These are phyloP conservation scores for Telopea speciosissima DNA, from an alignment of 177 flowering plant species.

Conservation along the genomic window DNA sequence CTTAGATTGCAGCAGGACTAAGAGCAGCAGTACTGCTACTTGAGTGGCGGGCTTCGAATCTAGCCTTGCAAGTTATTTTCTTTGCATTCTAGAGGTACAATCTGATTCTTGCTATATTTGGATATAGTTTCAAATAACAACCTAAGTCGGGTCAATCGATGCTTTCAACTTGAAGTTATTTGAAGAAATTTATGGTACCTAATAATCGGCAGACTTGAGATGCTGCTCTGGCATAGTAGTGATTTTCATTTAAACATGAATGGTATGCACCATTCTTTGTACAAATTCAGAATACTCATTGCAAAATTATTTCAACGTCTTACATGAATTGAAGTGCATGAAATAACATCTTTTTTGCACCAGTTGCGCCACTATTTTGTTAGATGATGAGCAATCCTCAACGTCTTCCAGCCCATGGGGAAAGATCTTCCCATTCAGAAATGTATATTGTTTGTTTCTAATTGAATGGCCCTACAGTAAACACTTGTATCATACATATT, in stretches of 20 bases:
- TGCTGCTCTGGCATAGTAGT: not conserved
- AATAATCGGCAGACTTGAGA: not conserved
- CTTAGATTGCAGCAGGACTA: slow-evolving; percentile 98
- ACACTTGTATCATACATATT: too few relatives aligned
- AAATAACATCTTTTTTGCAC: not conserved
- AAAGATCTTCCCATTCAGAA: not conserved
- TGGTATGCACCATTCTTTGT: not conserved
- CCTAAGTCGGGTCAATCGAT: not conserved
- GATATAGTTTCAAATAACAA: not conserved
- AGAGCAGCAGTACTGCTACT: slow-evolving; percentile 89
- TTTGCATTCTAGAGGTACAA: slow-evolving; percentile 94
- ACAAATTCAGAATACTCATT: not conserved
- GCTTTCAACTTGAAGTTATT: not conserved
- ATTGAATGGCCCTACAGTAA: too few relatives aligned
- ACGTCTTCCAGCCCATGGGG: not conserved
- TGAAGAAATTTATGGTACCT: not conserved
- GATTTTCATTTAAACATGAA: not conserved
- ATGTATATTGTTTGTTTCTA: not conserved
- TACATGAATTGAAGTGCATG: not conserved
- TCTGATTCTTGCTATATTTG: not conserved
- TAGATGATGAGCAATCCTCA: not conserved
- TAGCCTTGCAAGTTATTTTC: slow-evolving; percentile 88
- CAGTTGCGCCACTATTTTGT: not conserved
- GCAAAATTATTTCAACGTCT: not conserved
- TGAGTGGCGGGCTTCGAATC: slow-evolving; percentile 91